Evolutionary conservation across 2,329 filamentous ascomycete species (phyloP), one percentile per base, ranked within the genome.

Genomic region (Zopfia rhizophila): DNA sequence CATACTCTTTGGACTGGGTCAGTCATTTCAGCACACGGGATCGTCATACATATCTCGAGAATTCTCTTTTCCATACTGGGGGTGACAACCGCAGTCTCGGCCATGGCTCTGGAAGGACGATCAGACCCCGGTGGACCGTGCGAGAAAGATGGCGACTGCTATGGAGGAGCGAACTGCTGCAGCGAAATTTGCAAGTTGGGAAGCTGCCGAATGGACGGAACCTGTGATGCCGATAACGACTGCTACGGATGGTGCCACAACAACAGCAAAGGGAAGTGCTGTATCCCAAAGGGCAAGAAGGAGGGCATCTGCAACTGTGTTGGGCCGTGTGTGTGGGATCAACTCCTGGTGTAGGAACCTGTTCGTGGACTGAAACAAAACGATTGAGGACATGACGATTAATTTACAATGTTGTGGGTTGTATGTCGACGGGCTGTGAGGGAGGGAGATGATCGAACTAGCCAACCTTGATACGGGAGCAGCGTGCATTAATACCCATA

Each of bases 211-310:
- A 45, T 45, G 42, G 35, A 45, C 14, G 42, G 42, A 21, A 29
- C 24, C 5, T 45, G 42, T 24, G 42, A 45, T 28, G 33, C 16
- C 5, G 28, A 45, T 17, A 31, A 33, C 18, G 42, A 45, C 24
- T 45, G 42, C 22, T 45, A 38, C 21, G 42, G 42, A 13, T 45
- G 42, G 42, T 45, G 42, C 27, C 42, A 45, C 21, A 45, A 37
- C 24, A 37, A 33, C 21, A 27, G 14, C 14, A 8, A 5, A 3
- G 25, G 42, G 3, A 45, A n/a, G 17, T 45, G 42, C 16, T 38
- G 35, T 23, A 25, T 45, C 2, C 22, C 28, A 21, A 31, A 25
- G 11, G 42, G 42, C 11, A 38, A 45, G 42, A 37, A 32, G 23
- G 35, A 45, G 14, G 42, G 42, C 11, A 29, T 14, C 3, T 45